Conservation (phyloP, 176 grass and related monocot genomes). For the Carex scoparia region DNA sequence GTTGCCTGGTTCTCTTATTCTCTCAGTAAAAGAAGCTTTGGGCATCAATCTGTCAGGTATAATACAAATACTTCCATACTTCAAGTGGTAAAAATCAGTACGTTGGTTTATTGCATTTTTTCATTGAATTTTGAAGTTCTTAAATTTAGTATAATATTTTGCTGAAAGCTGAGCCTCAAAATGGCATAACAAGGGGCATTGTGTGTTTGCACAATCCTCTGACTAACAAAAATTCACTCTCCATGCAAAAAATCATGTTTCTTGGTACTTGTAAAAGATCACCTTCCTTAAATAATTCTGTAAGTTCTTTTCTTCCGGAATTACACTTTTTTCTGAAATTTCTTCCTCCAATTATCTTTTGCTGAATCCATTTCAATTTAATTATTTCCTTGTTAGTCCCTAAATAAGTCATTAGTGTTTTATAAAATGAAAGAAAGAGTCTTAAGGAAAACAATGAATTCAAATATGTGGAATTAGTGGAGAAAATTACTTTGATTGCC, state of each 20-base stretch:
- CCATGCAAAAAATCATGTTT: neutral
- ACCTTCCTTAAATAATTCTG: neutral
- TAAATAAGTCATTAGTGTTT: neutral
- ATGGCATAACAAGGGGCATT: neutral
- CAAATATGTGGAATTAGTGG: neutral
- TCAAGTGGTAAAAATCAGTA: neutral
- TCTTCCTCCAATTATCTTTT: neutral
- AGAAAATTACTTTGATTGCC: neutral
- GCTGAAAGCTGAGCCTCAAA: neutral
- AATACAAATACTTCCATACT: neutral
- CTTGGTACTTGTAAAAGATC: neutral
- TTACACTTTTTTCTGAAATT: neutral
- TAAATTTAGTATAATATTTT: neutral
- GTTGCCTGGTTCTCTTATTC: slow-evolving; percentile 53
- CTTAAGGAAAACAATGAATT: neutral
- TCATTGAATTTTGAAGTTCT: neutral
- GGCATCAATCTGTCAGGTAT: slow-evolving; percentile 58
- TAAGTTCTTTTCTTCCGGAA: neutral
- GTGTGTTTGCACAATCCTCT: neutral
- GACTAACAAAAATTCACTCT: neutral
- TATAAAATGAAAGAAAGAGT: neutral
- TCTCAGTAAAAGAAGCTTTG: slow-evolving; percentile 38
- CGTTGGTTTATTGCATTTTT: neutral
- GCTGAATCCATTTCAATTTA: neutral
- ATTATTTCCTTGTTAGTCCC: neutral